Conservation (phyloP, 2,329 filamentous ascomycete genomes). For the Fonsecaea pedrosoi region DNA sequence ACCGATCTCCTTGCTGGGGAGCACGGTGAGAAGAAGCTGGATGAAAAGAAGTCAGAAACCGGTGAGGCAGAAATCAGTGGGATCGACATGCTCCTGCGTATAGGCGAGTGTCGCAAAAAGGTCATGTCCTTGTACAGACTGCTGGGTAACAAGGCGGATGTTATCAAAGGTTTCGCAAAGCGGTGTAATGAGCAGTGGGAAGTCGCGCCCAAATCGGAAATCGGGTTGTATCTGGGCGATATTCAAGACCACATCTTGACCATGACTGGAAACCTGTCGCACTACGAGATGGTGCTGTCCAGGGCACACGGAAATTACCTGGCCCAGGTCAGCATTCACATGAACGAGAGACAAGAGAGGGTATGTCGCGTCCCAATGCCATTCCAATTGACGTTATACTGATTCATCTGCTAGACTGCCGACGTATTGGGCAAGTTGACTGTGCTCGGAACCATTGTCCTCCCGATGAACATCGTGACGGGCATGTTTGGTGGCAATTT, state of each 20-base stretch:
- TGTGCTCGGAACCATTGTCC: conserved; percentile 92
- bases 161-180: conserved; percentile 99
- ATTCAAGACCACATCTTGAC: conserved; percentile 99
- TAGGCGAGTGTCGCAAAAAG: conserved; percentile 93
- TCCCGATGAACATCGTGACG: conserved; percentile 99
- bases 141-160: conserved; percentile 95
- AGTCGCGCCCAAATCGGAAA: conserved; percentile 90
- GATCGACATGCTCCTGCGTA: conserved; percentile 86
- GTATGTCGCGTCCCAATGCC: conserved; percentile 7
- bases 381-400: neutral
- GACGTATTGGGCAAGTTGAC: conserved; percentile 95
- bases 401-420: conserved; percentile 63
- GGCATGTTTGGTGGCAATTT: conserved; percentile 78
- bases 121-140: conserved; percentile 95
- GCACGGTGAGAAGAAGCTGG: conserved; percentile 47
- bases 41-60: conserved; percentile 53
- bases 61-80: conserved; percentile 56
- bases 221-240: conserved; percentile 95
- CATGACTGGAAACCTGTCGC: conserved; percentile 94
- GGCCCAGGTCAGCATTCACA: conserved; percentile 98
- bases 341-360: conserved; percentile 97
- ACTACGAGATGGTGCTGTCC: conserved; percentile 96
- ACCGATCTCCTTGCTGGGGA: conserved; percentile 44
- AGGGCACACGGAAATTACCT: conserved; percentile 95
- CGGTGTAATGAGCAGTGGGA: conserved; percentile 98